phyloP scores from a whole-genome alignment of 2,329 filamentous ascomycete genomes.

The Incumbomyces delicatus region DNA sequence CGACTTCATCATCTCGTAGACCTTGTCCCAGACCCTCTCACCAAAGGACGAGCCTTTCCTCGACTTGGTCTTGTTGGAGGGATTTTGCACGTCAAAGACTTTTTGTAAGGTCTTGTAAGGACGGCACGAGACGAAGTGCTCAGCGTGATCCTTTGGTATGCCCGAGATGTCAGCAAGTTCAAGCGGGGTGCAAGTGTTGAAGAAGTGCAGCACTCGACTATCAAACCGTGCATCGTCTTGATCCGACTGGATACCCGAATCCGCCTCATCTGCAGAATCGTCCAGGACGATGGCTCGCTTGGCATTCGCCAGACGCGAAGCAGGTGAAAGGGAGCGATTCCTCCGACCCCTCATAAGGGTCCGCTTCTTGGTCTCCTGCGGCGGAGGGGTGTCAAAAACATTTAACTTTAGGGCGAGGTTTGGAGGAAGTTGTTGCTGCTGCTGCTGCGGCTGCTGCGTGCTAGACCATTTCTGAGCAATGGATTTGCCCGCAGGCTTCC shows the following conservation, averaged over 20 bases:
- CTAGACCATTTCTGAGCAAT: slow-evolving; percentile 52
- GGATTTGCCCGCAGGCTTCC: slow-evolving; percentile 44
- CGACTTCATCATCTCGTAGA: slow-evolving; percentile 63
- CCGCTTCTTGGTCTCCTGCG: slow-evolving; percentile 26
- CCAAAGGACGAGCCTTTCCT: slow-evolving; percentile 47
- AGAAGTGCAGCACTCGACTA: slow-evolving; percentile 59
- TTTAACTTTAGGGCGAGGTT: slow-evolving; percentile 11
- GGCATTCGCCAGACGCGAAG: not conserved
- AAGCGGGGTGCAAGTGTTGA: slow-evolving; percentile 67
- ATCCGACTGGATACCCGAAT: slow-evolving; percentile 30
- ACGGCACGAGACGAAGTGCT: slow-evolving; percentile 59
- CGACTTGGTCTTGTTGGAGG: slow-evolving; percentile 42
- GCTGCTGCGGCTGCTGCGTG: slow-evolving; percentile 28
- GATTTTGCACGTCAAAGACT: slow-evolving; percentile 54
- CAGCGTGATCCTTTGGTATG: slow-evolving; percentile 59
- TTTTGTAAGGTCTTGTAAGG: slow-evolving; percentile 61
- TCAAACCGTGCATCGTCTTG: slow-evolving; percentile 35
- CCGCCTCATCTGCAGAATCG: slow-evolving; percentile 35
- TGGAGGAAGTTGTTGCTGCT: not conserved
- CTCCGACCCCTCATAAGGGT: slow-evolving; percentile 42
- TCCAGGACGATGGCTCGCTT: slow-evolving; percentile 24
- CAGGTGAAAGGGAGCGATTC: slow-evolving; percentile 23
- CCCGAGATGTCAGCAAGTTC: slow-evolving; percentile 76
- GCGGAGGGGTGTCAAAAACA: slow-evolving; percentile 19
- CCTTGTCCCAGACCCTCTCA: slow-evolving; percentile 57